Evolutionary conservation across 208 protist genomes (phyloP).

Genomic region (Trypanosoma theileri): DNA sequence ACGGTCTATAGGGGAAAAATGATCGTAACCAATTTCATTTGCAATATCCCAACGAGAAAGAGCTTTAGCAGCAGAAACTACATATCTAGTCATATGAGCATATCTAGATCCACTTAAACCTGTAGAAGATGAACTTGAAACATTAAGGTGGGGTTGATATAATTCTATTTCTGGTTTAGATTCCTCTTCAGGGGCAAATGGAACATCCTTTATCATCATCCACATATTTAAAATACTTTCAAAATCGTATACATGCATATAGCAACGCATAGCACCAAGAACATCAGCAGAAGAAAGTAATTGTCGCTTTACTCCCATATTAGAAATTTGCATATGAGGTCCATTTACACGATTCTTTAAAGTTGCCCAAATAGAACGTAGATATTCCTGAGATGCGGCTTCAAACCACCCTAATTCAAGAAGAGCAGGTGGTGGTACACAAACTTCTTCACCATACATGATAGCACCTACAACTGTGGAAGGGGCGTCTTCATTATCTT

Average conservation of each 20-base stretch:
- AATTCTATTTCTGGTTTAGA: neutral
- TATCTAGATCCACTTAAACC: constrained; percentile 5
- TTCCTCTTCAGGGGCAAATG: constrained; percentile 11
- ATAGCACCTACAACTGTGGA: neutral
- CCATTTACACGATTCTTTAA: neutral
- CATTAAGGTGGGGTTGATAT: constrained; percentile 7
- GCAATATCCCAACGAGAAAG: constrained; percentile 79
- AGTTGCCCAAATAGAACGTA: constrained; percentile 26
- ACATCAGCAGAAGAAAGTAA: constrained; percentile 23
- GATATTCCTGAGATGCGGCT: constrained; percentile 40
- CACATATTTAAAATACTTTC: constrained; percentile 66
- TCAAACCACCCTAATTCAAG: constrained; percentile 56
- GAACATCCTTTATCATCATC: constrained; percentile 28
- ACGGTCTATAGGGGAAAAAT: neutral
- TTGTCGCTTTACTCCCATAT: neutral
- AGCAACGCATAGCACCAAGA: constrained; percentile 72
- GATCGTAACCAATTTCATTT: constrained; percentile 34
- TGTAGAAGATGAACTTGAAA: constrained; percentile 2
- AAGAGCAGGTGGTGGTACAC: constrained; percentile 24
- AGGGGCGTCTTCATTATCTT: neutral
- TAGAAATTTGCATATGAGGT: neutral
- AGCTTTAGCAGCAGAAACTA: constrained; percentile 58
- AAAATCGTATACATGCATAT: constrained; percentile 70
- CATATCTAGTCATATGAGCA: constrained; percentile 52
- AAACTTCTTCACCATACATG: constrained; percentile 2